Conservation (phyloP, 805 yeast species). For the Clavispora fructus region DNA sequence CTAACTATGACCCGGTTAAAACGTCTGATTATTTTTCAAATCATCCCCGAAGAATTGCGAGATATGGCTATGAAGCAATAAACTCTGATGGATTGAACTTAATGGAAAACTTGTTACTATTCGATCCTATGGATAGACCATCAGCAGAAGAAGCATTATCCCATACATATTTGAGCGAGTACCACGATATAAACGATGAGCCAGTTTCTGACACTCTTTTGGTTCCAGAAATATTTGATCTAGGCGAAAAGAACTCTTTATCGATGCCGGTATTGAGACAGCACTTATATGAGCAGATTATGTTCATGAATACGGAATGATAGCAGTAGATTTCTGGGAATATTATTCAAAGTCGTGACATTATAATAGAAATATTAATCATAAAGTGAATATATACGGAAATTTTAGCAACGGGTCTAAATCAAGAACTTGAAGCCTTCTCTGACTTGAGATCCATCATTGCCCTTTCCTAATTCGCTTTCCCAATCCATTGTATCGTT, state of each 20-base stretch:
- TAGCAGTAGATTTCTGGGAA: too few species aligned
- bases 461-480: constrained; percentile 42
- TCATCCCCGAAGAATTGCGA: constrained; percentile 10
- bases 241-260: constrained; percentile 7
- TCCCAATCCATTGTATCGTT: constrained; percentile 48
- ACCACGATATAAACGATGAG: constrained; percentile 63
- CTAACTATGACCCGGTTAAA: constrained; percentile 3
- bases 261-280: constrained; percentile 9
- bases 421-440: constrained; percentile 41
- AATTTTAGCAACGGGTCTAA: constrained; percentile 7
- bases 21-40: constrained; percentile 3
- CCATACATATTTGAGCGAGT: constrained; percentile 80
- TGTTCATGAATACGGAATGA: background rate
- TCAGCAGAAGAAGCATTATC: constrained; percentile 8
- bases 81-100: constrained; percentile 12
- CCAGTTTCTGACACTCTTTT: constrained; percentile 9
- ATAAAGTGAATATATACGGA: too few species aligned
- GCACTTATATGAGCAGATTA: constrained; percentile 9
- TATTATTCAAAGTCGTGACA: background rate
- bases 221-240: constrained; percentile 13
- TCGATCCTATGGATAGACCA: constrained; percentile 10
- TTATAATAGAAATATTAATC: too few species aligned
- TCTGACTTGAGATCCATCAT: constrained; percentile 36
- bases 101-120: constrained; percentile 10
- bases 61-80: constrained; percentile 9